These are phyloP conservation scores for Trichoderma oligosporum DNA, from an alignment of 2,329 filamentous ascomycete genomes.

Conservation along the genomic window DNA sequence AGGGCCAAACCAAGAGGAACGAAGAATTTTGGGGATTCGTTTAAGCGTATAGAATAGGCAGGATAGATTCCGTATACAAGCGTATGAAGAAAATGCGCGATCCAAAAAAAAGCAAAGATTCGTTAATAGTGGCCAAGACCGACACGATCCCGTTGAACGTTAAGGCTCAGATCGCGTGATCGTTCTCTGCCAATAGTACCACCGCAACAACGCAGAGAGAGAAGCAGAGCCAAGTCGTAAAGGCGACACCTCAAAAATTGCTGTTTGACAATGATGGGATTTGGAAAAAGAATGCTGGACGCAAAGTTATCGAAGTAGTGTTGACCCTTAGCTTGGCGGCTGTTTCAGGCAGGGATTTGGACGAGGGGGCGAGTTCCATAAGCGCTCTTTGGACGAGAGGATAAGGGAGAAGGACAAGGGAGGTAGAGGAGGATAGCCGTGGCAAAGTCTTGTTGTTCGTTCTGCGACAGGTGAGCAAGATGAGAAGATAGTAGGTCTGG, in stretches of 20 bases:
- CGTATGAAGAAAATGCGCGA: not conserved
- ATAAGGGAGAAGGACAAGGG: slow-evolving; percentile 5
- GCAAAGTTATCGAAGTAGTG: slow-evolving; percentile 14
- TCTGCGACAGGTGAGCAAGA: not conserved
- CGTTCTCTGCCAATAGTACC: not conserved
- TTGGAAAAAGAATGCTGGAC: slow-evolving; percentile 16
- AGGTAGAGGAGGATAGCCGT: not conserved
- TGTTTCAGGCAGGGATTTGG: slow-evolving; percentile 29
- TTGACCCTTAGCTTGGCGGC: slow-evolving; percentile 18
- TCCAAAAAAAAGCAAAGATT: not conserved
- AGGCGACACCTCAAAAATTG: not conserved
- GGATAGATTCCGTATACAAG: not conserved
- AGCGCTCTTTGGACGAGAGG: slow-evolving; percentile 3
- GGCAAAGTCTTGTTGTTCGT: not conserved
- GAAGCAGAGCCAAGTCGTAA: not conserved
- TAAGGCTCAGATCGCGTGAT: slow-evolving; percentile 13
- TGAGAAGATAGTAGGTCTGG: not conserved
- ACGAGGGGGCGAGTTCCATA: slow-evolving; percentile 16
- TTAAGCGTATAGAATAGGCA: not conserved
- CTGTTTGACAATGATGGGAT: slow-evolving; percentile 17
- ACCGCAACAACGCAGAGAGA: not conserved
- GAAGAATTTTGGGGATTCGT: not conserved
- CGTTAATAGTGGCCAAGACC: not conserved
- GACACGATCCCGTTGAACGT: not conserved
- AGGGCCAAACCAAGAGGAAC: not conserved